phyloP scores from a whole-genome alignment of 805 yeast genomes.

The Metschnikowia cerradonensis region DNA sequence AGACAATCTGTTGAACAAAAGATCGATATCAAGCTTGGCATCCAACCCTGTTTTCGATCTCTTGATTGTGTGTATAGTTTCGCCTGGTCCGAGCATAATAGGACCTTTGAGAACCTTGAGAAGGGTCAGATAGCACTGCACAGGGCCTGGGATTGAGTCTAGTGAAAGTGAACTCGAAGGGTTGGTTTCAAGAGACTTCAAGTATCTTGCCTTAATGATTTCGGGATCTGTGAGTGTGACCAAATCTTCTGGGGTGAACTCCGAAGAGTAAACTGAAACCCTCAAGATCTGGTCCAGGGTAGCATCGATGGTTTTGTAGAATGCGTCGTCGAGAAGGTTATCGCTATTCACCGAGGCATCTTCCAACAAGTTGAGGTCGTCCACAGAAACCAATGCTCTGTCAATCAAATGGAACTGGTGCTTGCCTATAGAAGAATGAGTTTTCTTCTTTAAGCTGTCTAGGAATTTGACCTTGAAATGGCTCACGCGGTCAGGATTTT shows the following conservation, averaged over 20 bases:
- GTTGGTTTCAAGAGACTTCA: constrained; percentile 30
- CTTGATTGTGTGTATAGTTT: constrained; percentile 53
- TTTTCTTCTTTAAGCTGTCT: constrained; percentile 14
- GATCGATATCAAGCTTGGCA: constrained; percentile 51
- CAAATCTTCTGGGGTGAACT: constrained; percentile 47
- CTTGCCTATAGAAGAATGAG: constrained; percentile 20
- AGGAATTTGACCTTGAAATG: constrained; percentile 33
- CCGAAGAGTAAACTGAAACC: constrained; percentile 50
- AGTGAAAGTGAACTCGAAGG: constrained; percentile 23
- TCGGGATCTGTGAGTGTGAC: constrained; percentile 42
- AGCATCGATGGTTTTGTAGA: constrained; percentile 25
- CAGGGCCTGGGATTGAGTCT: constrained; percentile 46
- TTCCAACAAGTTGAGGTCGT: constrained; percentile 24
- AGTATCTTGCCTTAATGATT: constrained; percentile 50
- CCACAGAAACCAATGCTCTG: constrained; percentile 21
- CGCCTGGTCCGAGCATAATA: constrained; percentile 39
- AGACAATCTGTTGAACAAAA: constrained; percentile 46
- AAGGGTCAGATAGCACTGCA: constrained; percentile 57
- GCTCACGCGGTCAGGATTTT: constrained; percentile 3
- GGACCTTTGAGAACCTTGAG: constrained; percentile 68
- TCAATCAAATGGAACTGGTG: constrained; percentile 36
- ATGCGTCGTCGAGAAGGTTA: constrained; percentile 32
- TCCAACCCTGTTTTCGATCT: constrained; percentile 49
- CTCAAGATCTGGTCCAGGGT: constrained; percentile 35
- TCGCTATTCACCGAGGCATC: constrained; percentile 7